Evolutionary conservation across 176 grass and related monocot species (phyloP).

Genomic region (Ananas comosus): DNA sequence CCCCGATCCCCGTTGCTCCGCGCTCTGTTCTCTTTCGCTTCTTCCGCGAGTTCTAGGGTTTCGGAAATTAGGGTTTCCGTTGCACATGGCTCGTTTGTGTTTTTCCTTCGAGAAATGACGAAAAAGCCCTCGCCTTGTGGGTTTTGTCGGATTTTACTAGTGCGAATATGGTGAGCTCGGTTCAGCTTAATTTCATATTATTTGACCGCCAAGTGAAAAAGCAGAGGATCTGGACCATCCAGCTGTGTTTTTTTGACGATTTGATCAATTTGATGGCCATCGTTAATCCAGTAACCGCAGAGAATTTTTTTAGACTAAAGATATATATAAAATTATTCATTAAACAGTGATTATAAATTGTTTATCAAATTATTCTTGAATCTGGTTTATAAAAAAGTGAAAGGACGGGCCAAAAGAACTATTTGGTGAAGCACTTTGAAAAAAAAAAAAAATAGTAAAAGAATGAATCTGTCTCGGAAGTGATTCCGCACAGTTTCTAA

Average conservation of each 20-base stretch:
- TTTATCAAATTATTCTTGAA: neutral
- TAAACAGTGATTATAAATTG: too few species aligned
- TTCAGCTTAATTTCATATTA: neutral
- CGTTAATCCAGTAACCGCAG: too few species aligned
- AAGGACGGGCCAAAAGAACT: too few species aligned
- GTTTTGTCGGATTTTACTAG: neutral
- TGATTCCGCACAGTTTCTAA: too few species aligned
- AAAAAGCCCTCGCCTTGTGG: neutral
- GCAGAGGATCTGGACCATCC: too few species aligned
- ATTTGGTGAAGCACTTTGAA: too few species aligned
- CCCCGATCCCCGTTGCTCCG: conserved; percentile 1
- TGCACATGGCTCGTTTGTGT: neutral
- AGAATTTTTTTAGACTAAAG: neutral
- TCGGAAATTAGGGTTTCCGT: conserved; percentile 8
- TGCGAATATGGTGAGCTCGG: neutral
- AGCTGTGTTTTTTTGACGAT: too few species aligned
- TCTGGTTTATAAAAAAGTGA: neutral
- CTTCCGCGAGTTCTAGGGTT: conserved; percentile 2
- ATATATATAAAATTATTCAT: neutral
- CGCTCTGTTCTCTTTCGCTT: neutral
- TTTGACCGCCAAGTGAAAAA: too few species aligned
- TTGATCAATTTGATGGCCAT: too few species aligned
- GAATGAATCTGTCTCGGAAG: too few species aligned
- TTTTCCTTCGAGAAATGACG: conserved; percentile 10
- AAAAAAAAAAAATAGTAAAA: too few species aligned